Conservation (phyloP, 441 rosid species). For the Jatropha podagrica region DNA sequence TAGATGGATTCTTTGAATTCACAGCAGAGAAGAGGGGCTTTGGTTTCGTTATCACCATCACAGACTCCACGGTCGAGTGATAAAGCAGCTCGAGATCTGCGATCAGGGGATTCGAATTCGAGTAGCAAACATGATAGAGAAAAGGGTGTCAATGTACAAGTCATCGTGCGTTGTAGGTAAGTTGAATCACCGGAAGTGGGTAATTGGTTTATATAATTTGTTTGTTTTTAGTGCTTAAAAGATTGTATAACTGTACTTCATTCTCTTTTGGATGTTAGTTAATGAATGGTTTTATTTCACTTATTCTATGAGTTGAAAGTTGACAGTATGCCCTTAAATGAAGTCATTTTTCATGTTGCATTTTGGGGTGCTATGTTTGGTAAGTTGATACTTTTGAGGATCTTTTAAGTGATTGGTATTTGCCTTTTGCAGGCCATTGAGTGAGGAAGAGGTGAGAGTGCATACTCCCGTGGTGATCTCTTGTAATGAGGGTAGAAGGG, state of each 20-base stretch:
- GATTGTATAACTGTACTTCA: background rate
- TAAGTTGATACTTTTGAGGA: background rate
- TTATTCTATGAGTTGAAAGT: background rate
- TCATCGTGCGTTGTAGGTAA: constrained; percentile 95
- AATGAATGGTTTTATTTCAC: background rate
- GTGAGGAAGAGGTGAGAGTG: constrained; percentile 72
- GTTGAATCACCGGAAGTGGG: background rate
- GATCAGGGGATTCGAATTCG: constrained; percentile 73
- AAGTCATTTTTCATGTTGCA: too few species aligned
- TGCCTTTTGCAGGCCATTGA: constrained; percentile 64
- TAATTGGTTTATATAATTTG: background rate
- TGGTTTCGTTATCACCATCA: constrained; percentile 71
- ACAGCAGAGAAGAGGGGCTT: constrained; percentile 66
- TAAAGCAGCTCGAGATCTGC: constrained; percentile 75
- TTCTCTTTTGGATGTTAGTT: background rate
- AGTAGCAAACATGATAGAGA: constrained; percentile 74
- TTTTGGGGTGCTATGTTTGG: background rate
- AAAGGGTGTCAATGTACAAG: constrained; percentile 97
- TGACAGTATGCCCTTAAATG: background rate
- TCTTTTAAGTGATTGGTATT: background rate
- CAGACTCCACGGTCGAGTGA: constrained; percentile 93
- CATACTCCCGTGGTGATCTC: constrained; percentile 84
- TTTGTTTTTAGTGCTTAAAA: background rate
- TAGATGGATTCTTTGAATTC: constrained; percentile 54
- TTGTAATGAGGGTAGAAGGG: constrained; percentile 82